Percentiles rank a stretch among this genome's conserved stretches.
Conservation (phyloP, 805 yeast species). For the Wickerhamomyces rabaulensis region DNA sequence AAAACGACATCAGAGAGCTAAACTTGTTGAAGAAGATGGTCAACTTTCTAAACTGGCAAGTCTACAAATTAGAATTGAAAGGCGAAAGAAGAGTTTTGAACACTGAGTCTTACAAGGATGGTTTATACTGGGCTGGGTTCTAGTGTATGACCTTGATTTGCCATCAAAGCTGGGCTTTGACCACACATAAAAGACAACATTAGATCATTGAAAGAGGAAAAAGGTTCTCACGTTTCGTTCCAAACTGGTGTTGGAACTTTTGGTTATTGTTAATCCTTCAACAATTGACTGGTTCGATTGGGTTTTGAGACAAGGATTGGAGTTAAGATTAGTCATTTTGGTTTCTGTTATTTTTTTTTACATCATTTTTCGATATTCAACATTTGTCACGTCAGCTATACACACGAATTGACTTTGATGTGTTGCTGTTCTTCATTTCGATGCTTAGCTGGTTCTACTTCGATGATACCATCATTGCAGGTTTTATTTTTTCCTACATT, state of each 20-base stretch:
- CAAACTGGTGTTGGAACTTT: neutral
- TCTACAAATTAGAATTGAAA: constrained; percentile 12
- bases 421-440: neutral
- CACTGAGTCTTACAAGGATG: constrained; percentile 21
- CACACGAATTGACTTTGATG: neutral
- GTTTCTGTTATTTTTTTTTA: neutral
- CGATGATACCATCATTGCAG: neutral
- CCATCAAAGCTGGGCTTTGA: neutral
- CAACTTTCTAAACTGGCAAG: constrained; percentile 18
- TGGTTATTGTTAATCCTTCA: neutral
- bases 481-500: neutral
- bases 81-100: constrained; percentile 6
- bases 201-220: neutral
- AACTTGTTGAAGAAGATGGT: constrained; percentile 18
- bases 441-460: neutral
- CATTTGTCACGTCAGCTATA: too few species aligned
- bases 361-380: neutral
- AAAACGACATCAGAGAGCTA: constrained; percentile 17
- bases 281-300: neutral
- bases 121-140: constrained; percentile 28
- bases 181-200: neutral
- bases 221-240: neutral
- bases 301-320: neutral
- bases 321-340: neutral
- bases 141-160: constrained; percentile 1